A percentile compares a stretch with the other conserved stretches of the same genome.
Evolutionary conservation across 129 eudicot genomes (phyloP).

Genomic region (Escallonia rubra): DNA sequence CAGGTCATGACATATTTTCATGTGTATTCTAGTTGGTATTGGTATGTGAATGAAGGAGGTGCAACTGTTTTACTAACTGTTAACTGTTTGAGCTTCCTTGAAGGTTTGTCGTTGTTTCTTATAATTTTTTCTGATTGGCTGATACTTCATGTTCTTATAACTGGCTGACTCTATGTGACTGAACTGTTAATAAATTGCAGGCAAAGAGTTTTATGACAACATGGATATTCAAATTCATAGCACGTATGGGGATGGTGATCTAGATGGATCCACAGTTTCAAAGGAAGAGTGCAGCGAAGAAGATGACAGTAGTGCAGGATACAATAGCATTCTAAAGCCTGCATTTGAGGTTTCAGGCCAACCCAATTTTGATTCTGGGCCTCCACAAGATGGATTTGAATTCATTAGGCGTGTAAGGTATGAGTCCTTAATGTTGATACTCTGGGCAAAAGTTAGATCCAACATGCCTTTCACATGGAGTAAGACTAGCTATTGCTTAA

Average conservation of each 20-base stretch:
- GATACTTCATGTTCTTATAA: no score
- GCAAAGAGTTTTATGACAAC: conserved; percentile 25
- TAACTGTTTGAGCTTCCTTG: neutral
- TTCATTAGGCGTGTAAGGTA: conserved; percentile 99
- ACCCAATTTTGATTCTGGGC: conserved; percentile 97
- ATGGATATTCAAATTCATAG: conserved; percentile 20
- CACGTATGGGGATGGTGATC: conserved; percentile 17
- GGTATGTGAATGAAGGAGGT: neutral
- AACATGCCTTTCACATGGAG: no score
- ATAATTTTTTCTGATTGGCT: no score
- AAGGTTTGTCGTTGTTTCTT: neutral
- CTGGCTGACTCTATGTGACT: neutral
- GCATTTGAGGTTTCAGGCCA: conserved; percentile 81
- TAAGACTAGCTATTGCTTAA: no score
- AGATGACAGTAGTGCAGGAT: conserved; percentile 66
- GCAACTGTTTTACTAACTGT: neutral
- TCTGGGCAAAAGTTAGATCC: no score
- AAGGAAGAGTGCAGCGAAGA: conserved; percentile 56
- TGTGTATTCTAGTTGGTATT: neutral
- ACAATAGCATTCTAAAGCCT: conserved; percentile 63
- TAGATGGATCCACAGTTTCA: conserved; percentile 17
- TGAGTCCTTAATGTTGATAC: neutral
- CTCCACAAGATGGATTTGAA: conserved; percentile 92
- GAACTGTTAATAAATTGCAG: conserved; percentile 29
- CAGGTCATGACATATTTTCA: neutral